A percentile compares a stretch with the other conserved stretches of the same genome.
These are phyloP conservation scores for Akanthomyces lecanii DNA, from an alignment of 2,329 filamentous ascomycete species.

Conservation along the genomic window DNA sequence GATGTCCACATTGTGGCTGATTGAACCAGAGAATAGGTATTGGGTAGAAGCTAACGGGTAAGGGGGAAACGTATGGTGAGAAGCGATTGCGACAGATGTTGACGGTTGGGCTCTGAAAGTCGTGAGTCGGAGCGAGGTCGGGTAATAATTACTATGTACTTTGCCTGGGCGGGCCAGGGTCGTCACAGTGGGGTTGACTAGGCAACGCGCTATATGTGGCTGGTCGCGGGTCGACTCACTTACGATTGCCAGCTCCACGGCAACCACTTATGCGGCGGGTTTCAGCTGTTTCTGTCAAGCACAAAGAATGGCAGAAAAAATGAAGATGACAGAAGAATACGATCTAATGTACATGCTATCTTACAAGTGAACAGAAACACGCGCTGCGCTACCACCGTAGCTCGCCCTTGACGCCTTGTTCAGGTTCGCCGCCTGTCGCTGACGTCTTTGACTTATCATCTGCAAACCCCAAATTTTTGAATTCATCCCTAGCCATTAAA, in stretches of 20 bases:
- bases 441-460: constrained; percentile 23
- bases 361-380: neutral
- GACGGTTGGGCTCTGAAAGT: constrained; percentile 13
- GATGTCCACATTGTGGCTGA: constrained; percentile 28
- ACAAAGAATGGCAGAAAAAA: neutral
- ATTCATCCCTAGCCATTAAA: constrained; percentile 92
- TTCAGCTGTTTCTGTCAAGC: neutral
- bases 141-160: constrained; percentile 10
- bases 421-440: constrained; percentile 24
- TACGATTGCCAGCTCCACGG: neutral
- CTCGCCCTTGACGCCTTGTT: constrained; percentile 36
- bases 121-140: constrained; percentile 13
- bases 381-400: constrained; percentile 30
- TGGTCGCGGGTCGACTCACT: neutral
- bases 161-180: neutral
- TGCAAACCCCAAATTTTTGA: constrained; percentile 84
- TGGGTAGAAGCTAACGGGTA: neutral
- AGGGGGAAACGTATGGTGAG: neutral
- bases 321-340: neutral
- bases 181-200: constrained; percentile 24
- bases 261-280: neutral
- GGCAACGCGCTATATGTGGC: constrained; percentile 22
- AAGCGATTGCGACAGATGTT: constrained; percentile 4
- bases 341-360: constrained; percentile 1
- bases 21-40: constrained; percentile 27